Evolutionary conservation across 2,329 filamentous ascomycete genomes (phyloP).

Genomic region (Neonectria sp.): DNA sequence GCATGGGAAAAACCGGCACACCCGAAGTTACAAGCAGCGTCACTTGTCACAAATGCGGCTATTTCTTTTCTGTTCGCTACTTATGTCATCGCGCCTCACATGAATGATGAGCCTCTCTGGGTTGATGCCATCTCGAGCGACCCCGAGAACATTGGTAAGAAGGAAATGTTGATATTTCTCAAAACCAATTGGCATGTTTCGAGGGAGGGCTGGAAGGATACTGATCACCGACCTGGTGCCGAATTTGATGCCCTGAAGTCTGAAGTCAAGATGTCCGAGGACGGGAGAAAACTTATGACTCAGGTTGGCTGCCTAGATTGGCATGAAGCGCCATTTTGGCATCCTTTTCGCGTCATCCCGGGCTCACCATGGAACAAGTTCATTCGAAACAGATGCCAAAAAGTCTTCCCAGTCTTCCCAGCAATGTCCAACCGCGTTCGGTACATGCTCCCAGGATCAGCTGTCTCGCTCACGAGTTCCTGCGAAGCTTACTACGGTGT

Average conservation of each 20-base stretch:
- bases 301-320: conserved; percentile 31
- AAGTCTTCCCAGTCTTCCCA: conserved; percentile 21
- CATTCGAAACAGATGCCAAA: conserved; percentile 36
- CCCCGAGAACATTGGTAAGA: neutral
- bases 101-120: conserved; percentile 27
- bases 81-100: conserved; percentile 36
- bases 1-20: conserved; percentile 33
- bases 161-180: conserved; percentile 32
- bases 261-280: conserved; percentile 37
- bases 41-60: conserved; percentile 36
- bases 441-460: conserved; percentile 33
- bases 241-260: conserved; percentile 42
- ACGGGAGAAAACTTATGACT: conserved; percentile 37
- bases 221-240: conserved; percentile 20
- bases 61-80: conserved; percentile 41
- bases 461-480: conserved; percentile 7
- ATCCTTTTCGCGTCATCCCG: conserved; percentile 38
- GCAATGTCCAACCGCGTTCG: neutral
- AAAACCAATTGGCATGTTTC: conserved; percentile 35
- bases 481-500: conserved; percentile 20
- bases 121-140: neutral
- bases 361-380: conserved; percentile 46
- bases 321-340: conserved; percentile 35
- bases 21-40: conserved; percentile 34
- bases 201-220: conserved; percentile 19